Evolutionary conservation across 2,329 filamentous ascomycete genomes (phyloP), one percentile per base, ranked within the genome.

Genomic region (Verticillium tricorpus): DNA sequence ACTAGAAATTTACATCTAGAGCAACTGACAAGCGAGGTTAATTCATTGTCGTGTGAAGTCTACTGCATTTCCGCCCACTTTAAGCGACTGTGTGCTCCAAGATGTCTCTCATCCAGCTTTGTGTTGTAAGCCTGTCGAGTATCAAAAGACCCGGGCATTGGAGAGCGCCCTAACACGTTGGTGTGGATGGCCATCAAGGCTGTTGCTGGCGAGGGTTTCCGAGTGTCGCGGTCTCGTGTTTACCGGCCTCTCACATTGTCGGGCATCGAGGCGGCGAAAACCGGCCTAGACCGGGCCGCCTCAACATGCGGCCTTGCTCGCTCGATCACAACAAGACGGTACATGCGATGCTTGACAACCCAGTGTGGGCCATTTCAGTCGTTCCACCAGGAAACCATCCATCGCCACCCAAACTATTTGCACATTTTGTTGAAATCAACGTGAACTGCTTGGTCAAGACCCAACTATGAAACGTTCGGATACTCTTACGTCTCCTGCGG

Each of bases 291-390:
- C 35, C 54, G 40, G 32, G 58, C 50, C 56, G 58, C 50, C 64
- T 63, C 59, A 65, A 66, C 66, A 68, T 72, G 69, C 67, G 71
- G 70, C 68, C 63, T 70, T 69, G 66, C 69, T 56, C 63, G 61
- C 69, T 56, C 63, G 61, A 65, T 66, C 65, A 70, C 65, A 69
- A 66, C 64, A 52, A 52, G 45, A 52, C n/a, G 15, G 14, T 4
- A 22, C n/a, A 11, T 11, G 8, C 19, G 8, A 25, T 22, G n/a
- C 11, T 25, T 19, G 45, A 11, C 45, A 25, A 19, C 12, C 45
- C 11, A 19, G 45, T 12, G 45, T 22, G n/a, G 19, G 45, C 39
- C n/a, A 7, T 45, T 19, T 45, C 17, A 17, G n/a, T 17, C 17
- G n/a, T 28, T 28, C 28, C 5, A 5, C 28, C 28, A 28, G 28